Evolutionary conservation across 2,329 filamentous ascomycete genomes (phyloP), one percentile per base, ranked within the genome.

Genomic region (Fusarium sp.): DNA sequence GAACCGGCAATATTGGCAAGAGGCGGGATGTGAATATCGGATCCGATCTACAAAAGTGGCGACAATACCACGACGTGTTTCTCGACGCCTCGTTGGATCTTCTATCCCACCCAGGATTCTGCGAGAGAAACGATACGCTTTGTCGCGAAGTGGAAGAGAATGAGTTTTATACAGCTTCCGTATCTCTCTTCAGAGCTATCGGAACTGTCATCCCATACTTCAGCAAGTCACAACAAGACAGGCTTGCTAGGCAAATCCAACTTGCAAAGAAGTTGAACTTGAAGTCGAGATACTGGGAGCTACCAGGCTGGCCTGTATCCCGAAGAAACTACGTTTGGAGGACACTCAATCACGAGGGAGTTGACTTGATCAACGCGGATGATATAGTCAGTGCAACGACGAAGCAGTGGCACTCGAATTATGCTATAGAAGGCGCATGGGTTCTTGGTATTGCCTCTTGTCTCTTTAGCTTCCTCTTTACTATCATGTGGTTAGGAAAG

Each of bases 111-210:
- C 64, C 64, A 1, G 74, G 70, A 3, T 70, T 67, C 19, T 67
- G 73, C 7, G 49, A 37, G 21, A 52, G 16, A 14, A 69, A 69
- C 18, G 66, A 68, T 21, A 61, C 35, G 3, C 52, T 44, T 21
- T 73, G 72, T 29, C 51, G 45, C 10, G 54, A 62, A 3, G 63
- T 71, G 1, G 45, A 62, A 33, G 72, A 76, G 39, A 76, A 76
- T 23, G 93, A 92, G 76, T 91, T 89, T 9, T 91, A 89, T 80
- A 93, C 92, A 77, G 90, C 91, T 25, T 90, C 87, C 19, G 85
- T 86, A 1, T 85, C 87, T 19, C 89, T 93, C 73, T 81, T 79
- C 31, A 75, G 78, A 10, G 78, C 85, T 2, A 82, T 93, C 10
- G 91, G 89, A 3, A 49, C 85, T 78, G 54, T 75, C 82, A 82